Evolutionary conservation across 495 filamentous ascomycete species (phyloP).

Genomic region (Penicillium pulvis): DNA sequence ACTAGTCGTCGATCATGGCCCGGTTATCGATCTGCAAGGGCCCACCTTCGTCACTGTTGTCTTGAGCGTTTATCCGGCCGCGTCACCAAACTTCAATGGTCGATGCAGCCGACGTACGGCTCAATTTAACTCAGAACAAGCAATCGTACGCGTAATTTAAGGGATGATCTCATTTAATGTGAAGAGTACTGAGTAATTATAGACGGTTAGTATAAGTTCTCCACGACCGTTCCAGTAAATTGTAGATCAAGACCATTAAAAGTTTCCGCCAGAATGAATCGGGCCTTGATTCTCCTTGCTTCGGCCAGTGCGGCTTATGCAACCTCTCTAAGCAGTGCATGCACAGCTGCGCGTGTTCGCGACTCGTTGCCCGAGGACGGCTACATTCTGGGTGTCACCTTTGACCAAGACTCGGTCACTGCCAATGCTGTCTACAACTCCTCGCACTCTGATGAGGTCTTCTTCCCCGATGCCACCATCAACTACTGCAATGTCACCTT

Average conservation of each 20-base stretch:
- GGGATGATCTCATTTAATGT: not conserved
- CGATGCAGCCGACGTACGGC: not conserved
- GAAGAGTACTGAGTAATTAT: not conserved
- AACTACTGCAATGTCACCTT: conserved; percentile 9
- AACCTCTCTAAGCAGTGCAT: not conserved
- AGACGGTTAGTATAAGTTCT: not conserved
- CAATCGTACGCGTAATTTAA: not conserved
- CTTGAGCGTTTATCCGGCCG: not conserved
- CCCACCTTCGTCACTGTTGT: not conserved
- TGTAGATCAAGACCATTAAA: not conserved
- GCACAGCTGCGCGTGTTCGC: not conserved
- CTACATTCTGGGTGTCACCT: conserved; percentile 7
- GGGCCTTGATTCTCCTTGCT: not conserved
- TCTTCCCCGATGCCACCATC: conserved; percentile 7
- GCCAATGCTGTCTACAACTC: conserved; percentile 5
- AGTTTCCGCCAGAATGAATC: not conserved
- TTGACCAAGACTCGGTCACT: conserved; percentile 6
- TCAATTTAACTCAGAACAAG: not conserved
- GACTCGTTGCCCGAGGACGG: conserved; percentile 1
- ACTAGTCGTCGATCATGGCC: not conserved
- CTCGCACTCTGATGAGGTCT: conserved; percentile 6
- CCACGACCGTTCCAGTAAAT: not conserved
- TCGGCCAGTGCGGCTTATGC: not conserved
- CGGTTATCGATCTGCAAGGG: not conserved
- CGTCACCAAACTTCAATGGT: not conserved